These are phyloP conservation scores for Vigna hirtella DNA, from an alignment of 306 rosid genomes.

Conservation along the genomic window DNA sequence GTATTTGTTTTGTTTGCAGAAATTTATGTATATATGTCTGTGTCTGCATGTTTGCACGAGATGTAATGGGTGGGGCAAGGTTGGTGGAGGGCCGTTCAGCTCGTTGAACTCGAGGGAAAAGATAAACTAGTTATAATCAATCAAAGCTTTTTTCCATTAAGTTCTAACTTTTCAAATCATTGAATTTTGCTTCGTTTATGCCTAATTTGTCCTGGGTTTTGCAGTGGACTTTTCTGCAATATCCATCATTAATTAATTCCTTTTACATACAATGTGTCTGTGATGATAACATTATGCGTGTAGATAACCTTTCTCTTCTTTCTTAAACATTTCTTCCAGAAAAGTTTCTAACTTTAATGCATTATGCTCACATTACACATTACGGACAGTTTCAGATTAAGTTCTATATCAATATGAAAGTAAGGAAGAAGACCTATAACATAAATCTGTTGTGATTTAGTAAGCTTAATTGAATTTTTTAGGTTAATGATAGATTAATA, in stretches of 20 bases:
- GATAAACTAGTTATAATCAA: conserved; percentile 1
- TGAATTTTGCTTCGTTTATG: conserved; percentile 8
- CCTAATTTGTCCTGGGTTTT: neutral
- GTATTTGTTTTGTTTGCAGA: neutral
- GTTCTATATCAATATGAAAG: too few species aligned
- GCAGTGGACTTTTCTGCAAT: neutral
- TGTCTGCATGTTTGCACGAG: conserved; percentile 2
- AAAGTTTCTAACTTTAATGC: neutral
- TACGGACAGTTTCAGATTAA: neutral
- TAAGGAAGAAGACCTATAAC: too few species aligned
- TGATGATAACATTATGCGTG: neutral
- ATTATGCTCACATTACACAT: too few species aligned
- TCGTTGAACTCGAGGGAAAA: conserved; percentile 61
- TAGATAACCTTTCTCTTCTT: too few species aligned
- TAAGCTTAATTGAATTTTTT: neutral
- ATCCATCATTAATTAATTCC: neutral
- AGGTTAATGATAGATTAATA: neutral
- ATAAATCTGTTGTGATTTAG: too few species aligned
- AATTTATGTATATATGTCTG: neutral
- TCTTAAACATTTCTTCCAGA: too few species aligned
- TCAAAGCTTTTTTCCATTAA: conserved; percentile 15
- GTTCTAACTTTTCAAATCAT: conserved; percentile 11
- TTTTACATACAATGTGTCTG: neutral
- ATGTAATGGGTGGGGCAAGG: conserved; percentile 56
- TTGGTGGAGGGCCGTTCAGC: conserved; percentile 75